phyloP scores from a whole-genome alignment of 768 basidiomycete species.

The Russula virescens region DNA sequence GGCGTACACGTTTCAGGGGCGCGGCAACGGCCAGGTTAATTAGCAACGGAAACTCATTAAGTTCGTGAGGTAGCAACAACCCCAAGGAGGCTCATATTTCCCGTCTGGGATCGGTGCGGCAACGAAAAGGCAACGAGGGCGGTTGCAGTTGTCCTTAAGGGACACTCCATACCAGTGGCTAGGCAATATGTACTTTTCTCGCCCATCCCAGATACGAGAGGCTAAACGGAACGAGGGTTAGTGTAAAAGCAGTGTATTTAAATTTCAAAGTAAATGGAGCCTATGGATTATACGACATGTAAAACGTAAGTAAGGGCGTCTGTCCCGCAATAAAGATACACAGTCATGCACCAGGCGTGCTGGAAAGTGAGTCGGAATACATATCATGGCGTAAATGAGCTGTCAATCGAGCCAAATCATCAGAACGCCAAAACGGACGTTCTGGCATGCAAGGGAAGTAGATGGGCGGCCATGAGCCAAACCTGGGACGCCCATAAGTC shows the following conservation, averaged over 20 bases:
- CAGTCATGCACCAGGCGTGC: slow-evolving; percentile 17
- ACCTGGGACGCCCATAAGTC: slow-evolving; percentile 17
- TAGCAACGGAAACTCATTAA: slow-evolving; percentile 11
- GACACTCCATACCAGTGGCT: background rate
- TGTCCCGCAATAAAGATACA: slow-evolving; percentile 7
- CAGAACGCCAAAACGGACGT: slow-evolving; percentile 20
- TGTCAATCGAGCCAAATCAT: slow-evolving; percentile 18
- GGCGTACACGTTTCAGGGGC: slow-evolving; percentile 20
- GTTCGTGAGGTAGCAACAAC: slow-evolving; percentile 5
- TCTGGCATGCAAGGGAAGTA: slow-evolving; percentile 23
- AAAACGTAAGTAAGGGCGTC: slow-evolving; percentile 9
- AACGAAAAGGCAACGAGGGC: slow-evolving; percentile 10
- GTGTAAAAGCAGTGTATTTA: background rate
- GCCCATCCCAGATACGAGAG: background rate
- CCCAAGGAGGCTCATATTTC: background rate
- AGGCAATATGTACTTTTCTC: background rate
- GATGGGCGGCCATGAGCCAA: slow-evolving; percentile 24
- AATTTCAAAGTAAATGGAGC: background rate
- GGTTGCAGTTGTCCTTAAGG: slow-evolving; percentile 12
- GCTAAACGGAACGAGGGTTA: background rate
- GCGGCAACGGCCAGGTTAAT: slow-evolving; percentile 14
- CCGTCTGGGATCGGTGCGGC: background rate
- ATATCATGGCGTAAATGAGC: slow-evolving; percentile 22
- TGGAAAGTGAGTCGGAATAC: slow-evolving; percentile 13
- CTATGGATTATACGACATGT: slow-evolving; percentile 16